Conservation (phyloP, 495 filamentous ascomycete species). For the Daldinia bambusicola region DNA sequence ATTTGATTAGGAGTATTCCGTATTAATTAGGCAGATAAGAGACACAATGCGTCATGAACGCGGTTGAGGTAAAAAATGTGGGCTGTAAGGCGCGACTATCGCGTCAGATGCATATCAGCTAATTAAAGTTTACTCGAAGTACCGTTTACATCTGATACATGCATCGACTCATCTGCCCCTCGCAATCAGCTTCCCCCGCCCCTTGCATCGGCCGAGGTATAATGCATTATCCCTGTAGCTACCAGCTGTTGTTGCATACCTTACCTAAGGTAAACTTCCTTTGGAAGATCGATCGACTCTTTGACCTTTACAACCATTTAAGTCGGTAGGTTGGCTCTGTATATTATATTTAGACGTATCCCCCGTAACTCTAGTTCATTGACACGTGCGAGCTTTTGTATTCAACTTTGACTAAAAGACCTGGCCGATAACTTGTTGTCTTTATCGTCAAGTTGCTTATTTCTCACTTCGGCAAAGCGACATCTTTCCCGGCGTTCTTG, state of each 20-base stretch:
- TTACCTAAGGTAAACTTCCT: too few relatives aligned
- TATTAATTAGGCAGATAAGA: conserved; percentile 1
- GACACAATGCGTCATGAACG: conserved; percentile 12
- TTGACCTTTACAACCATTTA: conserved; percentile 18
- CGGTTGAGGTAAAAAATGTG: conserved; percentile 9
- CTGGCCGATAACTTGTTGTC: neutral
- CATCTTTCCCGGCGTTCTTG: conserved; percentile 2
- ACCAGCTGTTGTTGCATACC: conserved; percentile 12
- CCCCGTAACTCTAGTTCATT: too few relatives aligned
- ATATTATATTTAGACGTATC: conserved; percentile 1
- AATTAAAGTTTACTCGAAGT: conserved; percentile 13
- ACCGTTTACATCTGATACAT: conserved; percentile 17
- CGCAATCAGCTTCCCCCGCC: conserved; percentile 10
- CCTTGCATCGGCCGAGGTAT: conserved; percentile 26
- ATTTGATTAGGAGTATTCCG: too few relatives aligned
- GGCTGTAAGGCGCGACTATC: conserved; percentile 25
- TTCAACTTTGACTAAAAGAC: too few relatives aligned
- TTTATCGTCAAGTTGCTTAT: neutral
- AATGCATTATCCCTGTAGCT: conserved; percentile 15
- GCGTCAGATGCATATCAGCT: conserved; percentile 50
- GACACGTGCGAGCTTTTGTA: too few relatives aligned
- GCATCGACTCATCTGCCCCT: conserved; percentile 22
- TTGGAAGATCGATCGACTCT: conserved; percentile 22
- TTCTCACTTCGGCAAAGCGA: neutral
- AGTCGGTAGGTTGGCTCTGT: neutral